These are phyloP conservation scores for Lactuca saligna DNA, from an alignment of 129 eudicot genomes.

Conservation along the genomic window DNA sequence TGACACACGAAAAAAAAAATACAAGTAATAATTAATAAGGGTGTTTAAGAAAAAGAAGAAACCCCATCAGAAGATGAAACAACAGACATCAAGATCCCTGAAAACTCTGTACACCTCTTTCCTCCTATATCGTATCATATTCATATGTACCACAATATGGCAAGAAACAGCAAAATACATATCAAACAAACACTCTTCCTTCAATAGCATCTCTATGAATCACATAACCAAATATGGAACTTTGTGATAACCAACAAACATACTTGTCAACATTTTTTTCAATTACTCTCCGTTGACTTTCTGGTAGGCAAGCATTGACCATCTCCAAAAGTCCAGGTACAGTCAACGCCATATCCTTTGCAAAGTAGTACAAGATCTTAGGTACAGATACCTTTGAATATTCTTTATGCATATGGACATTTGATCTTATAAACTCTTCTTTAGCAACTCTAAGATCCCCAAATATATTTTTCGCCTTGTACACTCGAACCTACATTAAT, in stretches of 20 bases:
- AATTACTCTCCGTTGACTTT: slow-evolving; percentile 54
- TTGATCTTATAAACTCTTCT: slow-evolving; percentile 65
- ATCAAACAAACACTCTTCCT: slow-evolving; percentile 31
- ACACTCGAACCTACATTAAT: slow-evolving; percentile 56
- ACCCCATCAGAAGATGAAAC: background rate
- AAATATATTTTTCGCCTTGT: slow-evolving; percentile 64
- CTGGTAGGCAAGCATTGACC: slow-evolving; percentile 49
- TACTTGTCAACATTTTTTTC: slow-evolving; percentile 43
- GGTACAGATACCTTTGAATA: slow-evolving; percentile 56
- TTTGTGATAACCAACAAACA: slow-evolving; percentile 60
- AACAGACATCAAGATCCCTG: background rate
- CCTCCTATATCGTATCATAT: background rate
- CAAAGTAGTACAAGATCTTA: slow-evolving; percentile 59
- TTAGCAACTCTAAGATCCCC: slow-evolving; percentile 68
- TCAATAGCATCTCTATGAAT: slow-evolving; percentile 53
- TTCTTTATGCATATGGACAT: slow-evolving; percentile 61
- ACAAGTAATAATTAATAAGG: background rate
- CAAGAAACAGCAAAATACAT: background rate
- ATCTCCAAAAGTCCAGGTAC: slow-evolving; percentile 54
- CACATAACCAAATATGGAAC: slow-evolving; percentile 64
- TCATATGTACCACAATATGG: slow-evolving; percentile 26
- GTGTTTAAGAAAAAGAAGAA: background rate
- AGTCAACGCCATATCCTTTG: slow-evolving; percentile 66
- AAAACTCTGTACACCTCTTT: background rate
- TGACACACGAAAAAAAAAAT: background rate